phyloP scores from a whole-genome alignment of 106 monocot genomes.

The Dactylorhiza incarnata region DNA sequence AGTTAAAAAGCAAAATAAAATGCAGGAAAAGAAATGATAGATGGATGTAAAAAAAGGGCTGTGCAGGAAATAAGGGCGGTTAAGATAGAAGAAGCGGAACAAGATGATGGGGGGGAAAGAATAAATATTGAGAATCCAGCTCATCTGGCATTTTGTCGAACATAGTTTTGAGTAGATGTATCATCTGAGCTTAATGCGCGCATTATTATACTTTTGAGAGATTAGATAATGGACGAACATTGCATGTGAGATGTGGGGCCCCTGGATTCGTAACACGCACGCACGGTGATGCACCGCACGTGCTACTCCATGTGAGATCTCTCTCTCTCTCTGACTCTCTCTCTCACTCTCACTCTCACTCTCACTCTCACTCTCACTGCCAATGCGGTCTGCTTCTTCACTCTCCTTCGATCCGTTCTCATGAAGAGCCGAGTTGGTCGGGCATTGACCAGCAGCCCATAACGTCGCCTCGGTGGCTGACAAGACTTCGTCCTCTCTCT shows the following conservation, averaged over 20 bases:
- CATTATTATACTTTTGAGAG: no score
- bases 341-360: not conserved
- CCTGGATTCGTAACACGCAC: not conserved
- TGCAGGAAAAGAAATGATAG: no score
- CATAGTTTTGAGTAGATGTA: no score
- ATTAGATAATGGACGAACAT: not conserved
- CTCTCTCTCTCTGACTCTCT: no score
- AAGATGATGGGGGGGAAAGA: no score
- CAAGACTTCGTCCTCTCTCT: not conserved
- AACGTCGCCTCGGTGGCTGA: not conserved
- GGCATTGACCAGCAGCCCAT: not conserved
- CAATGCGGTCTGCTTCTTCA: not conserved
- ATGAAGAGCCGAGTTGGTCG: slow-evolving; percentile 7
- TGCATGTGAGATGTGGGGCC: slow-evolving; percentile 8
- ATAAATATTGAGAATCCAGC: no score
- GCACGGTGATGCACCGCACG: slow-evolving; percentile 6
- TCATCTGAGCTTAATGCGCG: no score
- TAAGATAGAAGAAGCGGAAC: no score
- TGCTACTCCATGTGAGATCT: not conserved
- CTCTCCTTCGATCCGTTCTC: slow-evolving; percentile 9
- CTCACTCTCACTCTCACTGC: not conserved
- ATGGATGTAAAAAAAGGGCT: no score
- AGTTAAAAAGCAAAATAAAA: no score
- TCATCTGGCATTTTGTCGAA: no score
- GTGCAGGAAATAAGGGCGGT: no score